These are phyloP conservation scores for Neostapfia colusana DNA, from an alignment of 176 grass and related monocot species.

Conservation along the genomic window DNA sequence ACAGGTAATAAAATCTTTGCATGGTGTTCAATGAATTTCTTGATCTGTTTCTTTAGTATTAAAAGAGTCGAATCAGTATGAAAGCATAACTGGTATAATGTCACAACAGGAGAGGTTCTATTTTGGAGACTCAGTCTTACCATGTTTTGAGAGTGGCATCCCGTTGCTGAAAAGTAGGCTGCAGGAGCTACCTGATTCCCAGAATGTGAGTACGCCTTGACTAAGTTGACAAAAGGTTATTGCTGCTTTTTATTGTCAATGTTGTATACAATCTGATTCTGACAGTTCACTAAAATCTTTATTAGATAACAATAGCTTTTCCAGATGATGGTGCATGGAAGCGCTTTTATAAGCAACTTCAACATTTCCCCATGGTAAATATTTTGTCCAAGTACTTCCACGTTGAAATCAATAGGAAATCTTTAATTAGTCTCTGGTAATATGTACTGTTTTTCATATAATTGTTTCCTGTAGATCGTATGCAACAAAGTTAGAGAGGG, in stretches of 20 bases:
- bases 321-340: slow-evolving; percentile 98
- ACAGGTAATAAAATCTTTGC: slow-evolving; percentile 54
- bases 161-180: slow-evolving; percentile 75
- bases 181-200: slow-evolving; percentile 75
- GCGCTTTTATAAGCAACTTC: slow-evolving; percentile 92
- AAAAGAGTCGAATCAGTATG: background rate
- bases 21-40: background rate
- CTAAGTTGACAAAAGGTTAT: background rate
- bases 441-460: slow-evolving; percentile 28
- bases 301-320: slow-evolving; percentile 94
- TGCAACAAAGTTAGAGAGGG: slow-evolving; percentile 98
- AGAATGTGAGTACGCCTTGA: slow-evolving; percentile 62
- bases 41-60: background rate
- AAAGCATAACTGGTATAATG: slow-evolving; percentile 28
- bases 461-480: slow-evolving; percentile 53
- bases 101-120: slow-evolving; percentile 85
- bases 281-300: slow-evolving; percentile 31
- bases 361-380: slow-evolving; percentile 95
- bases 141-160: slow-evolving; percentile 95
- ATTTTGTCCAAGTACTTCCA: slow-evolving; percentile 21
- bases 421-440: background rate
- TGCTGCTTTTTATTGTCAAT: slow-evolving; percentile 13
- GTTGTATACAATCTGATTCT: slow-evolving; percentile 30
- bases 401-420: background rate
- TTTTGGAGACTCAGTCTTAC: slow-evolving; percentile 91